Base-by-base conservation (phyloP, 495 filamentous ascomycete species). In the Aspergillus leporis region DNA sequence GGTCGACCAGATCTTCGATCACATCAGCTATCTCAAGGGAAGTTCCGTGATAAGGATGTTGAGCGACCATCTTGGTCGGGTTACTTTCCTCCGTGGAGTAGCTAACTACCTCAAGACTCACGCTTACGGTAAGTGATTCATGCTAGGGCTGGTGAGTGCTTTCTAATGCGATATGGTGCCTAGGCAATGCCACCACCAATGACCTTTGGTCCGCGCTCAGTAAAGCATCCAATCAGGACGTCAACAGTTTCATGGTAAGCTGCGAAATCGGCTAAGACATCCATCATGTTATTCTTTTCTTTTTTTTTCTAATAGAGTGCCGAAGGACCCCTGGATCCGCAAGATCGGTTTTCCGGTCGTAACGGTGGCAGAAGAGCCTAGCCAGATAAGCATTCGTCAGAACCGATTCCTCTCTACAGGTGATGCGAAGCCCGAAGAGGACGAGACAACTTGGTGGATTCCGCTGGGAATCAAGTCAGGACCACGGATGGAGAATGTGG, bases 11-110 rank as follows among this genome's bases (percentile, higher is more conserved):
- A 94, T 97, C 59, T 97, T 97, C 70, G 93, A 97, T 72, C 84
- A 87, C 66, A 97, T 97, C 71, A 94, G 90, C 72, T 98, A 98
- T 70, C 80, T 92, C 47, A 98, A 98, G 74, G 94, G 94, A 46
- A 94, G 91, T 73, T 94, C 91, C 25, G 89, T 93, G 52, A 94
- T 98, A 68, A 86, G 94, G 63, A 97, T 97, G 94, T 74, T 98
- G 58, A 90, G 90, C 49, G 83, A 85, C 55, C 88, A 97, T 70
- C 86, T 98, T 28, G 91, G 91, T 14, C 85, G 87, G 38, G 82
- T 96, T 66, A 88, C 82, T 1, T 98, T 98, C 81, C 80, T 98
- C 38, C 82, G 87, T 61, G 94, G 94, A 43, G 91, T 98, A 46
- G 86, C 90, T 1, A 83, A 85, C 51, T 98, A 98, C 73, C 82